Percentiles rank a stretch among this genome's conserved stretches.
phyloP scores from a whole-genome alignment of 345 rosid genomes.

The Eucalyptus brandiana region DNA sequence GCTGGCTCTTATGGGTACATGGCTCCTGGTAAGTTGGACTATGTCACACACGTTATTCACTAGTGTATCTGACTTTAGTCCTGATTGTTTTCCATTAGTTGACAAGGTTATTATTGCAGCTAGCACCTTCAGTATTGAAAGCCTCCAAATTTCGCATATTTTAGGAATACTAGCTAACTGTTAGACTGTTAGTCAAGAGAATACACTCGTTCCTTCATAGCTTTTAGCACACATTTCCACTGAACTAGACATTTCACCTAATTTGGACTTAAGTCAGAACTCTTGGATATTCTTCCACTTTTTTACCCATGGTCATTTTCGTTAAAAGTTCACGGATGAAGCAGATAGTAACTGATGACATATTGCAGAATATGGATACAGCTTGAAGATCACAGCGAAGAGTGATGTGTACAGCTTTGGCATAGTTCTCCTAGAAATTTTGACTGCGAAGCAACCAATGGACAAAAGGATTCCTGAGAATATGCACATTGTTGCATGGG shows the following conservation, averaged over 20 bases:
- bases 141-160: background rate
- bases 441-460: constrained; percentile 49
- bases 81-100: background rate
- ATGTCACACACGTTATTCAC: background rate
- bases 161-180: background rate
- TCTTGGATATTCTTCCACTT: background rate
- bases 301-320: background rate
- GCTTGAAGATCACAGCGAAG: constrained; percentile 55
- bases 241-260: background rate
- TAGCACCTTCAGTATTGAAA: background rate
- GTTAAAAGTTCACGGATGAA: background rate
- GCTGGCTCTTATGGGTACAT: constrained; percentile 81
- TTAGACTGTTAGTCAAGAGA: background rate
- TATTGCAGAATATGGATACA: constrained; percentile 58
- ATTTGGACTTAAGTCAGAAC: background rate
- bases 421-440: constrained; percentile 47
- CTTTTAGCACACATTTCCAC: background rate
- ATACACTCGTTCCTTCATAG: background rate
- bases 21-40: constrained; percentile 46
- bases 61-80: background rate
- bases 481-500: constrained; percentile 52
- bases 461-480: constrained; percentile 39
- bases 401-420: constrained; percentile 76
- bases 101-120: background rate
- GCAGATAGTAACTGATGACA: background rate